Conservation (phyloP, 306 rosid species). For the Amphicarpaea edgeworthii region DNA sequence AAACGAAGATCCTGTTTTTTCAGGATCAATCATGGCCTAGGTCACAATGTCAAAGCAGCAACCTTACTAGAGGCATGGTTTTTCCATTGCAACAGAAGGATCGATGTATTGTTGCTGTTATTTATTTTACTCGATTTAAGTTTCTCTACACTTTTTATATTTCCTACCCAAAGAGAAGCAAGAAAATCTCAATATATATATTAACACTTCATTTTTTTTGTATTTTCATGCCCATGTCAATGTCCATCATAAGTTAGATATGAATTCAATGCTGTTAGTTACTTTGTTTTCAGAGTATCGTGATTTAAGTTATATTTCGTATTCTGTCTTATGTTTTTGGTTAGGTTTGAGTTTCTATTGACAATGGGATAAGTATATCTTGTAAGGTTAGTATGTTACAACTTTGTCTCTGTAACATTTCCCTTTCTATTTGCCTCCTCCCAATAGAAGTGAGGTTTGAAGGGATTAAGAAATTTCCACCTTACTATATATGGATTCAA, state of each 20-base stretch:
- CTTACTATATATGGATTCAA: neutral
- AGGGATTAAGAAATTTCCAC: conserved; percentile 2
- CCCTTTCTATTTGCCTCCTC: neutral
- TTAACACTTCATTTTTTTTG: neutral
- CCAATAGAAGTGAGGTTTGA: neutral
- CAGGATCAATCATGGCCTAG: neutral
- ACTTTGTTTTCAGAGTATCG: conserved; percentile 10
- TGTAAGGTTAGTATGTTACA: neutral
- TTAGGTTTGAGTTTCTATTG: conserved; percentile 1
- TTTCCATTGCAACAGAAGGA: neutral
- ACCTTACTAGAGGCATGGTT: neutral
- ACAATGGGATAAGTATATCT: neutral
- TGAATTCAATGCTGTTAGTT: neutral
- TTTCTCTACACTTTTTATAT: neutral
- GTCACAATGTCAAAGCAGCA: neutral
- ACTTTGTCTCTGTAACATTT: neutral
- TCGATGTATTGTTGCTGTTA: neutral
- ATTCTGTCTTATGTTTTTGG: neutral
- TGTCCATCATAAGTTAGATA: neutral
- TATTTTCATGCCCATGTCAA: neutral
- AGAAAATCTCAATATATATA: neutral
- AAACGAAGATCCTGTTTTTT: neutral
- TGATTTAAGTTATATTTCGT: neutral
- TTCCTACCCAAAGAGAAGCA: neutral
- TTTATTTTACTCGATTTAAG: conserved; percentile 1